Evolutionary conservation across 305 asterid species (phyloP).

Genomic region (Fraxinus paxiana): DNA sequence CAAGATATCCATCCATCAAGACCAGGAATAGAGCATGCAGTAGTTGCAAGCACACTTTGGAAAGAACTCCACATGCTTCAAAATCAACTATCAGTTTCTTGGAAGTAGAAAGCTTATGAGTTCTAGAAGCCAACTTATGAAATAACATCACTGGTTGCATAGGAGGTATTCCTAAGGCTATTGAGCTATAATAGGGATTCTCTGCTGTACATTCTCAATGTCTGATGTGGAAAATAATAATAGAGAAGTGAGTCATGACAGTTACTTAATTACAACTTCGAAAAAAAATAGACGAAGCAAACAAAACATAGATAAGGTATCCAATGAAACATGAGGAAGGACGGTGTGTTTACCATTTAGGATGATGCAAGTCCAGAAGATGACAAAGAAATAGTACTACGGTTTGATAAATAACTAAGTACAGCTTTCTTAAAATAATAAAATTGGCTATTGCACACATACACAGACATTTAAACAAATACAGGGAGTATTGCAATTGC

Average conservation of each 20-base stretch:
- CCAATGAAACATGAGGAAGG: neutral
- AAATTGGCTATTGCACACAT: neutral
- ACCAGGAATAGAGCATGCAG: neutral
- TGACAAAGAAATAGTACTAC: neutral
- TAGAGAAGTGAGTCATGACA: neutral
- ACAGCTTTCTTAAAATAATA: neutral
- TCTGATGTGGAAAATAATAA: neutral
- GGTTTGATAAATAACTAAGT: neutral
- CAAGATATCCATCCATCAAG: neutral
- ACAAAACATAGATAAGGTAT: neutral
- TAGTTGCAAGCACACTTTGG: neutral
- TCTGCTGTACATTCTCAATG: neutral
- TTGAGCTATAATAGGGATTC: slow-evolving; percentile 12
- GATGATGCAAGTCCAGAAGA: neutral
- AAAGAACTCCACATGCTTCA: neutral
- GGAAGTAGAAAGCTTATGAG: neutral
- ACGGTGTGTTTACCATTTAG: neutral
- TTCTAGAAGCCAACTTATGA: neutral
- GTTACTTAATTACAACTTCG: neutral
- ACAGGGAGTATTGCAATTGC: neutral
- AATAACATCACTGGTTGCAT: neutral
- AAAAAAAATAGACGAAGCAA: neutral
- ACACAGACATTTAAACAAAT: neutral
- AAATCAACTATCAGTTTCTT: neutral
- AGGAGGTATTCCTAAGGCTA: neutral